phyloP scores from a whole-genome alignment of 139 green algal genomes.

The Ettlia oleoabundans region DNA sequence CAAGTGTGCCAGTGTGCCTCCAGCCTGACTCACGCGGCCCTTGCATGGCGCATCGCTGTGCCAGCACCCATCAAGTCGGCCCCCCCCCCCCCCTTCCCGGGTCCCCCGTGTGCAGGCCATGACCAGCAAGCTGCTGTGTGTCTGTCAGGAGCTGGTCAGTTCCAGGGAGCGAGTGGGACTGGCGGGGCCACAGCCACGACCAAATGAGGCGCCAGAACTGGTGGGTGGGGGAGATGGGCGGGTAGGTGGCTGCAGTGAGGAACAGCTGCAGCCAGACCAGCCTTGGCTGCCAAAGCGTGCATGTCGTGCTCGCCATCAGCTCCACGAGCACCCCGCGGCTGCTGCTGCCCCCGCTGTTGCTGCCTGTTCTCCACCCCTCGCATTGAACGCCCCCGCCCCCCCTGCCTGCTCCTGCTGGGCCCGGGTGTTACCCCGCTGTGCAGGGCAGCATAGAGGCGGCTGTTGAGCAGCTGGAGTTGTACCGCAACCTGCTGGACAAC shows the following conservation, averaged over 20 bases:
- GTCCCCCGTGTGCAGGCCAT: conserved; percentile 55
- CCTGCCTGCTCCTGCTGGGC: no score
- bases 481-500: conserved; percentile 70
- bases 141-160: conserved; percentile 52
- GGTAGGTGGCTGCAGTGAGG: not conserved
- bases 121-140: conserved; percentile 41
- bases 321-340: no score
- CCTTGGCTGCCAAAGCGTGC: not conserved
- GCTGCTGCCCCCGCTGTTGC: no score
- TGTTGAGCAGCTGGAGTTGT: conserved; percentile 60
- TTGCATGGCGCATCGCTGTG: not conserved
- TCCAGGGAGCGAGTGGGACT: conserved; percentile 52
- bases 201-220: not conserved
- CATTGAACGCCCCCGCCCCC: no score
- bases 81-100: not conserved
- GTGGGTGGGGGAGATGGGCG: not conserved
- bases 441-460: conserved; percentile 36
- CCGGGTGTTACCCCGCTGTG: no score
- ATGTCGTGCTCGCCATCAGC: no score
- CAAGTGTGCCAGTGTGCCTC: not conserved
- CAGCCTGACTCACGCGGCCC: not conserved
- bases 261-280: not conserved
- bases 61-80: not conserved
- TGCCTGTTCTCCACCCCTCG: not conserved
- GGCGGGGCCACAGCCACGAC: not conserved